These are phyloP conservation scores for Amborella trichopoda DNA, from an alignment of 164 flowering plant genomes.

Conservation along the genomic window DNA sequence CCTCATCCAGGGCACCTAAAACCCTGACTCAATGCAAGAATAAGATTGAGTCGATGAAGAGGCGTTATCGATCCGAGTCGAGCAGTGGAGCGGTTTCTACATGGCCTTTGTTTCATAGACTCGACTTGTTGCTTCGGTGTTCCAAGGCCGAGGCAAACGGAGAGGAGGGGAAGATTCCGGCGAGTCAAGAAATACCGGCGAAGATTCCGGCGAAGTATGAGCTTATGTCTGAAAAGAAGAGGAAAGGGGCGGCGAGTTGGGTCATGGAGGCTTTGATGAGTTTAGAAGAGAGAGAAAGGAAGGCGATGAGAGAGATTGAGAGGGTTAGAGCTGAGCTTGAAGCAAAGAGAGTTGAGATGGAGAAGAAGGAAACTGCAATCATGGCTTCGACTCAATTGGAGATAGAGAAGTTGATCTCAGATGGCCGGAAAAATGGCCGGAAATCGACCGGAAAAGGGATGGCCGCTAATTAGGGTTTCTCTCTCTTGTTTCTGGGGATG, in stretches of 20 bases:
- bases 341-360: conserved; percentile 69
- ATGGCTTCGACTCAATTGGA: conserved; percentile 78
- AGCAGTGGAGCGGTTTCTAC: conserved; percentile 34
- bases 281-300: conserved; percentile 68
- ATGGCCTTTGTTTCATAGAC: conserved; percentile 73
- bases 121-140: conserved; percentile 65
- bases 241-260: conserved; percentile 37
- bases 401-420: conserved; percentile 66
- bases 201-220: conserved; percentile 51
- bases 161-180: neutral
- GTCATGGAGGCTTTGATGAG: conserved; percentile 61
- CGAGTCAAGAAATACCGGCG: conserved; percentile 26
- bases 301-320: conserved; percentile 73
- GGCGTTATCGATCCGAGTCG: conserved; percentile 64
- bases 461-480: no score
- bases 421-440: no score
- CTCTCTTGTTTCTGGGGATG: no score
- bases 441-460: no score
- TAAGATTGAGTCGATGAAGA: conserved; percentile 98
- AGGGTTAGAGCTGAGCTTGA: conserved; percentile 75
- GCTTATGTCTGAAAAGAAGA: conserved; percentile 14
- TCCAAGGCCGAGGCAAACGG: conserved; percentile 3
- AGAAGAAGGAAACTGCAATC: conserved; percentile 72
- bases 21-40: conserved; percentile 97
- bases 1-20: conserved; percentile 50